Evolutionary conservation across 768 basidiomycete species (phyloP), one percentile per base, ranked within the genome.

Genomic region (Phanerochaete sordida): DNA sequence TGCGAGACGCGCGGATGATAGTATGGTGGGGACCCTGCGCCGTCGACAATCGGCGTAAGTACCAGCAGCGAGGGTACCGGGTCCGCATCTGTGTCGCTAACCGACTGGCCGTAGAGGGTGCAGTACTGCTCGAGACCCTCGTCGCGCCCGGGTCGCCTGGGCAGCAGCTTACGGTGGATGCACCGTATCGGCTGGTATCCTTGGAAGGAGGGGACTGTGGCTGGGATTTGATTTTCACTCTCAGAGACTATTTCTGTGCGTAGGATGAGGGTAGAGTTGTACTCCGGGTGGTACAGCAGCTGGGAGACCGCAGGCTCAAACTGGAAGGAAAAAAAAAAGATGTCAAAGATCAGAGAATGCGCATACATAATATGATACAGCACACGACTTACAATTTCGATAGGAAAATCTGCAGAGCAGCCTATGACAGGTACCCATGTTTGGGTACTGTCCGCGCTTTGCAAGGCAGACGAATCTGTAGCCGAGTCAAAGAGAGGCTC

Each of bases 191-290:
- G 72, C 1, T 61, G 66, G 27, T 78, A 68, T 0, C 74, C 79
- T 1, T 75, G 66, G 24, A 87, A 62, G 1, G 33, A 39, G 0
- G 82, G 81, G 6, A 80, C 59, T 0, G 62, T 35, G 1, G 58
- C 71, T 8, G 68, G 60, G 27, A 72, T 67, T n/a, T 53, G 62
- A 9, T 27, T 58, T 31, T 74, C 66, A 24, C 70, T 64, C 47
- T 85, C 80, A 6, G 70, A 69, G 21, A 90, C 51, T 2, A 81
- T 82, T 39, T 96, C 91, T 0, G 94, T 90, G 1, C 95, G 84
- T 19, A 98, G 76, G 58, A 98, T 96, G 27, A 96, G 81, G 0
- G 91, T 90, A 0, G 93, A 93, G 69, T 95, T 96, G 70, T 93
- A 92, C 68, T 98, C 95, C 6, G 95, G 95, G 68, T 96, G 93